phyloP scores from a whole-genome alignment of 108 stramenopile genomes.

The Stephanodiscus triporus region DNA sequence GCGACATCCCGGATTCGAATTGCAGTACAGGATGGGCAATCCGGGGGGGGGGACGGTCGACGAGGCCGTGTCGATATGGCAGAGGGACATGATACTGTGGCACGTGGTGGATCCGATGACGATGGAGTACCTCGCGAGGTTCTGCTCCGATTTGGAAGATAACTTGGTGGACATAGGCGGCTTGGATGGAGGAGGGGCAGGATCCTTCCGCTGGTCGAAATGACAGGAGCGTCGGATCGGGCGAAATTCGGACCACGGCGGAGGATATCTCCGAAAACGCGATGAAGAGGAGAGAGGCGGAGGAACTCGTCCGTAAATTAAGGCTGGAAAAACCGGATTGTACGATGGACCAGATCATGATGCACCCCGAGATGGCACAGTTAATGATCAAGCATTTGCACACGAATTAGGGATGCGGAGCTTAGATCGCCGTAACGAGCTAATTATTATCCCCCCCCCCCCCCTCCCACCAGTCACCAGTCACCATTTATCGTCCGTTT shows the following conservation, averaged over 20 bases:
- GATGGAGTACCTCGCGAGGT: conserved; percentile 36
- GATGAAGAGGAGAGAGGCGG: conserved; percentile 35
- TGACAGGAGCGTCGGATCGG: background rate
- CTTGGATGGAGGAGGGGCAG: conserved; percentile 16
- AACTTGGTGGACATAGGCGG: conserved; percentile 33
- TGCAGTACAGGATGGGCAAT: conserved; percentile 50
- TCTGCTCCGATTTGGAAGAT: conserved; percentile 34
- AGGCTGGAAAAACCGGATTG: conserved; percentile 38
- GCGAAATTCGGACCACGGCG: background rate
- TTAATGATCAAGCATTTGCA: conserved; percentile 53
- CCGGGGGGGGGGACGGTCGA: conserved; percentile 46
- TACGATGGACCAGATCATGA: conserved; percentile 54
- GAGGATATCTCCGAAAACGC: conserved; percentile 13
- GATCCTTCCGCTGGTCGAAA: background rate
- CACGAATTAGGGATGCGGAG: background rate
- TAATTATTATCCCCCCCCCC: too few species aligned
- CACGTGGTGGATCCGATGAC: conserved; percentile 40
- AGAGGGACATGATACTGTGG: conserved; percentile 52
- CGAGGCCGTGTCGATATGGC: conserved; percentile 48
- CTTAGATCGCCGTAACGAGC: too few species aligned
- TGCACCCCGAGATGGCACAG: conserved; percentile 57
- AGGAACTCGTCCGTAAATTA: conserved; percentile 32
- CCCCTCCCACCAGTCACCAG: too few species aligned
- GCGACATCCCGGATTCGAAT: conserved; percentile 47
- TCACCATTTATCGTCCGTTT: too few species aligned